Base-by-base conservation (phyloP, 768 basidiomycete genomes). In the Guyanaporus albipodus region DNA sequence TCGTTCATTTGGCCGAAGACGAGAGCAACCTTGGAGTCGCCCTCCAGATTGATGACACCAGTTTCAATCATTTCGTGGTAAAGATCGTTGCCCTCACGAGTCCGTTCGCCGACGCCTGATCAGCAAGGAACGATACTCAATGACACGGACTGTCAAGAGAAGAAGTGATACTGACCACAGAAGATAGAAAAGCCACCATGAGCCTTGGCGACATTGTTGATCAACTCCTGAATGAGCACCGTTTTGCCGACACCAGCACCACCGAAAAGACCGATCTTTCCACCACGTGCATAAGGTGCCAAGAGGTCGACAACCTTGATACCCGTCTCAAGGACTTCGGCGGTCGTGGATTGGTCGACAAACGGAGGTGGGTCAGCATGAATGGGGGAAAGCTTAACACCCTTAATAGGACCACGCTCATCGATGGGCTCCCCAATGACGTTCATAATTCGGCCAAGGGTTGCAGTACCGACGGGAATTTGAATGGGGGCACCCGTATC, bases 1-100 rank as follows among this genome's bases (percentile, higher is more conserved):
- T 99, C 96, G 77, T 99, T 99, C 96, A 99, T 99, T 76, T 99
- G 96, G 79, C 96, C 96, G 78, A 99, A 99, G 60, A 99, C 96
- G 55, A 99, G 85, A 63, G 96, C 95, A 73, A 97, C 96, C 83
- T 99, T 99, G 70, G 96, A 99, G 73, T 98, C 94, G 72, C 95
- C 96, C 68, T 97, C 82, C 66, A 98, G 85, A 75, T 98, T 95
- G 82, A 99, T 99, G 82, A 99, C 96, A 84, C 96, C 96, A 48
- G 96, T 99, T 72, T 99, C 95, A 73, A 97, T 97, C 96, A 99
- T 96, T 76, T 95, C 92, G 70, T 96, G 92, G 74, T 95, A 94
- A 58, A 94, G 74, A 76, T 93, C 96, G 78, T 99, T 99, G 75
- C 96, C 96, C 85, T 99, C 96, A 78, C 96, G 95, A 54, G 96